Evolutionary conservation across 768 basidiomycete genomes (phyloP), one percentile per base, ranked within the genome.

Genomic region (Lentinula aciculospora): DNA sequence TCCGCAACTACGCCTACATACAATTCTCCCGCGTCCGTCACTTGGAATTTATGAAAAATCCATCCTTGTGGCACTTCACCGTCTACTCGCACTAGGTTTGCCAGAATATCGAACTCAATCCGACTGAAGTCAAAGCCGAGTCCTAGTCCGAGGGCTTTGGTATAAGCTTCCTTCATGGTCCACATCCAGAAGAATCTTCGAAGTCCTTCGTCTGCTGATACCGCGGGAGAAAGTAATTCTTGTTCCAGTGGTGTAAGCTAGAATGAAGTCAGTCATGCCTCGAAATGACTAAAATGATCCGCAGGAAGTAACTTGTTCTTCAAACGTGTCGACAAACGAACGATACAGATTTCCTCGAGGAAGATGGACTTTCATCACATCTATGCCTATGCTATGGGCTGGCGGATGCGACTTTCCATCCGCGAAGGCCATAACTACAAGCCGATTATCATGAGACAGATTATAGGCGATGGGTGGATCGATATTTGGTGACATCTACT

Each of bases 81-180:
- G 61, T 92, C 89, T 32, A 92, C 78, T 25, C 74, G 76, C 27
- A 92, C 73, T 5, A 69, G 59, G 58, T 81, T 78, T 28, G 74
- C 64, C 21, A 66, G 66, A 8, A 84, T 75, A 65, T 89, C 78
- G 68, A 84, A 92, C 66, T 91, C 84, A 59, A 94, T 81, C 21
- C 90, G 81, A 23, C 74, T 76, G 70, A 93, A 89, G 63, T 93
- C 88, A 66, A 92, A 92, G 1, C 90, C 86, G 13, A 94, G 79
- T 0, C 92, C 92, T 32, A 88, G 67, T 0, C 93, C 93, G 32
- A 94, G 77, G 2, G 91, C 89, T 71, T 94, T 95, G 5, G 89
- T 92, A 68, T 93, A 94, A 3, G 93, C 92, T 68, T 95, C 92
- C 71, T 95, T 95, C 67, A 91, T 71, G 6, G 93, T 93, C 92